Evolutionary conservation across 1,284 basidiomycete species (phyloP).

Genomic region (Melanopsichium pennsylvanicum): DNA sequence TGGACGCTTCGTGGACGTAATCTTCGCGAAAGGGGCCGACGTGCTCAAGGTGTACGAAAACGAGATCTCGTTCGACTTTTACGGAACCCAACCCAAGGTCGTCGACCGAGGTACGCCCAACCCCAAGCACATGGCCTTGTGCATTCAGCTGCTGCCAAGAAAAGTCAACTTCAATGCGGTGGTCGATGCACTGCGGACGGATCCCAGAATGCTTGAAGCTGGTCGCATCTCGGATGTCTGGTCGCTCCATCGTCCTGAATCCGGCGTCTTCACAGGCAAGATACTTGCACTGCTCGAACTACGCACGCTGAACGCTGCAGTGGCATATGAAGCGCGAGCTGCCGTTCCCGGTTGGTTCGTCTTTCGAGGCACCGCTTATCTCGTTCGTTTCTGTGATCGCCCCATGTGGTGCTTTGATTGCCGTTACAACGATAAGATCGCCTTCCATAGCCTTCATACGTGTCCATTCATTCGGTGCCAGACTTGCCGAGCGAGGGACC

Average conservation of each 20-base stretch:
- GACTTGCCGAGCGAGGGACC: constrained; percentile 12
- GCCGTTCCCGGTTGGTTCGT: constrained; percentile 28
- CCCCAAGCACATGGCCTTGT: constrained; percentile 14
- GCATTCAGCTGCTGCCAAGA: constrained; percentile 33
- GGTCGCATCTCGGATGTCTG: constrained; percentile 23
- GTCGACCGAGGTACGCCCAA: constrained; percentile 11
- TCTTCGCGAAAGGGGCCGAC: constrained; percentile 20
- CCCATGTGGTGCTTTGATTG: constrained; percentile 35
- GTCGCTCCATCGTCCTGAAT: constrained; percentile 8
- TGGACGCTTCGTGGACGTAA: constrained; percentile 19
- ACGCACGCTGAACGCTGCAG: background rate
- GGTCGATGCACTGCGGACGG: background rate
- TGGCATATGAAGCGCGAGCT: constrained; percentile 5
- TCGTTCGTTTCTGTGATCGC: constrained; percentile 23
- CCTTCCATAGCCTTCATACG: constrained; percentile 25
- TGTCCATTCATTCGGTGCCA: constrained; percentile 15
- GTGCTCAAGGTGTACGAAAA: constrained; percentile 21
- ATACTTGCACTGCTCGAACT: constrained; percentile 31
- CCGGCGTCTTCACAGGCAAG: constrained; percentile 15
- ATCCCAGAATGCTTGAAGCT: constrained; percentile 5
- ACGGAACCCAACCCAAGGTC: constrained; percentile 22
- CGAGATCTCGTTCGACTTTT: constrained; percentile 28
- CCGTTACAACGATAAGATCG: constrained; percentile 9
- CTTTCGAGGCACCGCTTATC: constrained; percentile 13
- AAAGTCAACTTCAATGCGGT: background rate